Base-by-base conservation (phyloP, 192 early-diverging fungal species). In the Coemansia furcata region DNA sequence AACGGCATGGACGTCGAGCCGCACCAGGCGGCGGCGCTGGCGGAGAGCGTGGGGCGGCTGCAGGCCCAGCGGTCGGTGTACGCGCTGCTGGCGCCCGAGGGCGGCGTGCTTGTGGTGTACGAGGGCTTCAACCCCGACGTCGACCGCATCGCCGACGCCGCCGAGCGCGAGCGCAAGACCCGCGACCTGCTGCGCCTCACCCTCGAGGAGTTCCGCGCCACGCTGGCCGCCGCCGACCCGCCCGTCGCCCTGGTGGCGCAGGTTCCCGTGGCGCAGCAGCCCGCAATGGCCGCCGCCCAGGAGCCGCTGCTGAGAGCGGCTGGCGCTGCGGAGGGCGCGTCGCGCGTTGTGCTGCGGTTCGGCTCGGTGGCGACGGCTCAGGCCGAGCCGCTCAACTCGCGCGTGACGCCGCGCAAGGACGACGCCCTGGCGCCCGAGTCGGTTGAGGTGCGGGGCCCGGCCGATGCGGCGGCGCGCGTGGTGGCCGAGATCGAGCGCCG, bases 401-500 rank as follows among this genome's bases (percentile, higher is more conserved):
- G 84, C 6, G 71, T 85, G 38, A 64, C 78, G 50, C 84, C 80
- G 26, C 68, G 66, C 7, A 78, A 79, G 67, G 80, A 77, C 58
- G 68, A 67, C 10, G 58, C 75, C 38, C 72, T 87, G 72, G 80
- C 68, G 4, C 83, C 90, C n/a, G 89, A 91, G 63, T 83, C 87
- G 6, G 85, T 98, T 44, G 83, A 91, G 37, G 85, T 97, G 72
- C 87, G 88, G 62, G 97, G 97, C 32, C 90, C 90, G 10, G 87
- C 83, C 54, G 87, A 86, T 14, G 90, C 92, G 19, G 97, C 93
- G 3, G 87, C 88, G 6, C 88, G 88, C 26, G 89, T 90, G 9
- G 85, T 85, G 26, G 79, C 71, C 14, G 89, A 92, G 74, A 82
- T 99, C 49, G 65, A 77, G 2, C 85, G 87, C 35, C 73, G 91